These are phyloP conservation scores for Dactylellina leptospora DNA, from an alignment of 2,329 filamentous ascomycete genomes.

Conservation along the genomic window DNA sequence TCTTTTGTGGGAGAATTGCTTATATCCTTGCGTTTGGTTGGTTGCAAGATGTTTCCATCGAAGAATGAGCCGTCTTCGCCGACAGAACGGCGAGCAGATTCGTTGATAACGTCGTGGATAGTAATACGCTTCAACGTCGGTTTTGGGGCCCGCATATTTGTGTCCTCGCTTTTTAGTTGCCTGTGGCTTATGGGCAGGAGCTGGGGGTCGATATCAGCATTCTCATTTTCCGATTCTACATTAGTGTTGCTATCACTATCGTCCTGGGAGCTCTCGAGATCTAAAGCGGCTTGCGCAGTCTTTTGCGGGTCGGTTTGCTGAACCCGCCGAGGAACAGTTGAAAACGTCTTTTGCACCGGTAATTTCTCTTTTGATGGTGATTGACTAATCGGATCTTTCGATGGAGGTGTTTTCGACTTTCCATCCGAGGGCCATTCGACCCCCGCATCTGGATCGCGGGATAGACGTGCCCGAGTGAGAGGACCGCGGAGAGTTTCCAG, in stretches of 20 bases:
- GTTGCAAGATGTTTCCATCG: background rate
- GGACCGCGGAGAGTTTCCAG: background rate
- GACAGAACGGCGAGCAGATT: background rate
- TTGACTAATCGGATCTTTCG: background rate
- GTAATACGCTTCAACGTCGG: background rate
- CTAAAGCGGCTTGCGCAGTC: conserved; percentile 25
- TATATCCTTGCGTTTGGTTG: conserved; percentile 29
- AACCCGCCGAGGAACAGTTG: background rate
- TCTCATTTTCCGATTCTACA: background rate
- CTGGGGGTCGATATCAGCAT: conserved; percentile 11
- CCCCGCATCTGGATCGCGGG: conserved; percentile 2
- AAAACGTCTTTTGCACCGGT: conserved; percentile 2
- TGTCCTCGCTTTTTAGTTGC: background rate
- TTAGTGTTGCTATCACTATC: background rate
- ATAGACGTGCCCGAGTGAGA: conserved; percentile 7
- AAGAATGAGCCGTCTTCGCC: background rate
- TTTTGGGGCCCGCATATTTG: too few species aligned
- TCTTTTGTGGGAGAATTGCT: conserved; percentile 10
- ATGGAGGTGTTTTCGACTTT: background rate
- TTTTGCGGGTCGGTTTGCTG: background rate
- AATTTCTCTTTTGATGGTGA: background rate
- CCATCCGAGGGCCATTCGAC: background rate
- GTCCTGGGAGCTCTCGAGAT: conserved; percentile 2
- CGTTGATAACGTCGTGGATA: background rate
- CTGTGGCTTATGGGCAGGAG: background rate